Percentiles rank a stretch among this genome's conserved stretches.
Conservation (phyloP, 1,284 basidiomycete genomes). For the Chondrostereum purpureum region DNA sequence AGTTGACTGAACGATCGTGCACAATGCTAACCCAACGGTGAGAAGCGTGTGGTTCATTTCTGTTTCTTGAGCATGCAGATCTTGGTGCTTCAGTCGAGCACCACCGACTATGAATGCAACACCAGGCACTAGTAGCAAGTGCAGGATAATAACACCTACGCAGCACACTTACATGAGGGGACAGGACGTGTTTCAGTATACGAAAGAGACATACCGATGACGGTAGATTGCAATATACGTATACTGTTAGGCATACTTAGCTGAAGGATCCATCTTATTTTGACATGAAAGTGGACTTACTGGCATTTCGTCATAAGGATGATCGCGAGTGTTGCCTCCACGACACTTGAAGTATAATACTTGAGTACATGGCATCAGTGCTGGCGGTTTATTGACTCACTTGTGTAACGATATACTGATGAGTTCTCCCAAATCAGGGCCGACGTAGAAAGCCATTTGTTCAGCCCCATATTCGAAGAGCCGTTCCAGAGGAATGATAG, state of each 20-base stretch:
- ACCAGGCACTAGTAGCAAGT: constrained; percentile 57
- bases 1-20: neutral
- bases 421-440: constrained; percentile 51
- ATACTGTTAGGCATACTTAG: too few species aligned
- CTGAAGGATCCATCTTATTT: too few species aligned
- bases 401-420: constrained; percentile 56
- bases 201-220: constrained; percentile 35
- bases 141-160: constrained; percentile 53
- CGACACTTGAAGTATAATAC: constrained; percentile 1
- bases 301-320: constrained; percentile 35
- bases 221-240: constrained; percentile 57
- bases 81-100: constrained; percentile 39
- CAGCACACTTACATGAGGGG: neutral
- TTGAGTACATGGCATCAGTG: neutral
- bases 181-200: neutral
- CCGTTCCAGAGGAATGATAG: constrained; percentile 51
- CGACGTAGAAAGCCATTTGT: constrained; percentile 38
- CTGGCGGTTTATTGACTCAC: too few species aligned
- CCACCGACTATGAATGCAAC: constrained; percentile 57
- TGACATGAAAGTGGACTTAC: constrained; percentile 40
- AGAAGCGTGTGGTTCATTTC: constrained; percentile 41
- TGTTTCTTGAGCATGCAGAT: constrained; percentile 34
- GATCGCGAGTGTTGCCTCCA: neutral
- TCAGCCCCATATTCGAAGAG: constrained; percentile 52
- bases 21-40: constrained; percentile 32